Evolutionary conservation across 108 stramenopile genomes (phyloP), one percentile per base, ranked within the genome.

Genomic region (Pseudonitzschia multiseries): DNA sequence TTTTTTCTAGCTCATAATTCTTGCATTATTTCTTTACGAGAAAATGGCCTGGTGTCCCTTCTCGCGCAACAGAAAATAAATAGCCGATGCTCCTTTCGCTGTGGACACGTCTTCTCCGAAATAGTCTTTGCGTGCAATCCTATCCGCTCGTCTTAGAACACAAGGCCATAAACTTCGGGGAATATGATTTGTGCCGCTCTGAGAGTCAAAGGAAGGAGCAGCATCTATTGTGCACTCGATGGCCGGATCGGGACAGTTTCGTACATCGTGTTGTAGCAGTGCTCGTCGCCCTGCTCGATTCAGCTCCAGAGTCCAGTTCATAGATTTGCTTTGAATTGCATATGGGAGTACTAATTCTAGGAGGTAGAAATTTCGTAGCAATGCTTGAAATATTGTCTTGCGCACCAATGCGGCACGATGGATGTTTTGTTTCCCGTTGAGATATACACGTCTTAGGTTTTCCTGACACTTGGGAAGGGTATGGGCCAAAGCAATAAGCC

Each of bases 241-340:
- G 32, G 61, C 61, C n/a, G 61, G 61, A n/a, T 62, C 32, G 5
- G 29, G 14, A 0, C 61, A 62, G 42, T 67, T 41, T 28, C 10
- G n/a, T 12, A 28, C 28, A 29, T 40, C 28, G 65, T 40, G 42
- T 28, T 44, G 12, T 12, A 44, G 44, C 8, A 67, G 44, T 46
- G 57, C 61, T 31, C 60, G 71, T 17, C 71, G 59, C 4, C 71
- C 71, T 13, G 71, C 71, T 27, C 27, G 12, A 26, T 72, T 72
- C 56, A 72, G 46, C 46, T 72, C 71, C 24, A 72, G 29, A 0
- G 57, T 22, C 71, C 71, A 72, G 26, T 43, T 60, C 6, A 48
- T 61, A 15, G 36, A 22, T 50, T 41, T 50, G 28, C 27, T 50
- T 46, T 50, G 44, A 21, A 28, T 10, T 6, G 4, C 15, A 24